phyloP scores from a whole-genome alignment of 495 filamentous ascomycete species.

The Talaromyces stipitatus region DNA sequence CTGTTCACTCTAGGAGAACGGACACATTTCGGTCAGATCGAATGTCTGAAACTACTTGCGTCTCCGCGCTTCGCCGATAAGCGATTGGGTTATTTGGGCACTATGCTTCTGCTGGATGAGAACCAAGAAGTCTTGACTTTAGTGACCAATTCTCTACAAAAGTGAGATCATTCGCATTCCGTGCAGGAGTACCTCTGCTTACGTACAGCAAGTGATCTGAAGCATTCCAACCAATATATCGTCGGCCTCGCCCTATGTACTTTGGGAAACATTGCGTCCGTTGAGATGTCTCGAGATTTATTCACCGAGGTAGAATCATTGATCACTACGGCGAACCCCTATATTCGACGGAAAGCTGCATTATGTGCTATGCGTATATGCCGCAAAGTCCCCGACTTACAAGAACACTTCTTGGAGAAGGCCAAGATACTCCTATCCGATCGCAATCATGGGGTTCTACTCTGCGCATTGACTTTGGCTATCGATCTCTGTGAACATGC shows the following conservation, averaged over 20 bases:
- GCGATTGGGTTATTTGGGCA: conserved; percentile 89
- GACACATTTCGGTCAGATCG: conserved; percentile 98
- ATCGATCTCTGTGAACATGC: conserved; percentile 82
- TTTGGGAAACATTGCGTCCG: conserved; percentile 91
- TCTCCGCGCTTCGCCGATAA: conserved; percentile 98
- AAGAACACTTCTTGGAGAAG: conserved; percentile 96
- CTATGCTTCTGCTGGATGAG: conserved; percentile 92
- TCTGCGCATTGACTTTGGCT: conserved; percentile 86
- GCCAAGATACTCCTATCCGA: conserved; percentile 83
- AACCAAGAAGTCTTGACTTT: conserved; percentile 97
- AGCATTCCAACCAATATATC: conserved; percentile 97
- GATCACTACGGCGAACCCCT: conserved; percentile 87
- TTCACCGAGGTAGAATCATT: conserved; percentile 91
- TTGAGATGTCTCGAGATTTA: conserved; percentile 98
- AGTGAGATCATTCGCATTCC: conserved; percentile 46
- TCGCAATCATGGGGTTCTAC: conserved; percentile 86
- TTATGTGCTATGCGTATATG: conserved; percentile 99
- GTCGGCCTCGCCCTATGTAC: conserved; percentile 94
- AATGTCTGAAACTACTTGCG: conserved; percentile 94
- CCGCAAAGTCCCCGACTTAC: conserved; percentile 92
- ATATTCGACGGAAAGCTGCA: conserved; percentile 93
- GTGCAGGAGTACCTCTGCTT: background rate
- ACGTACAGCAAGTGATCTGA: conserved; percentile 61
- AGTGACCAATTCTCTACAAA: conserved; percentile 95
- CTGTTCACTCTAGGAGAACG: conserved; percentile 97